Evolutionary conservation across 495 filamentous ascomycete genomes (phyloP), one percentile per base, ranked within the genome.

Genomic region (Aspergillus homomorphus): DNA sequence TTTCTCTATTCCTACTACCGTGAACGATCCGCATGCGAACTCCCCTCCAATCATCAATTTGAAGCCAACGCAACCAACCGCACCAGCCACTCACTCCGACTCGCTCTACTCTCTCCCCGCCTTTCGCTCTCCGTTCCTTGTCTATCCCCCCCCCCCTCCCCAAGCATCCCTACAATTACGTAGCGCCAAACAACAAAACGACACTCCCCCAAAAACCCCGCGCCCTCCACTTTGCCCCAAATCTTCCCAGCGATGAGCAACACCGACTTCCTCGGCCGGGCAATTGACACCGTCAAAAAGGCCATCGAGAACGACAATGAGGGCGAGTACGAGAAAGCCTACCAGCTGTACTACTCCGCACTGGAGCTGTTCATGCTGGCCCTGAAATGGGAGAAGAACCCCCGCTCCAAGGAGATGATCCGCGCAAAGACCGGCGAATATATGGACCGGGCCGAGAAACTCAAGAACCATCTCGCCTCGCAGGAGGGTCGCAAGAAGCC

Each of bases 321-420:
- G n/a, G 89, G 88, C 61, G 89, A 98, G 63, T 99, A 98, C 73
- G 91, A 97, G 62, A 90, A 94, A 70, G 94, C 94, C 51, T 97
- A 96, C 76, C 89, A 96, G 67, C 77, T 84, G 51, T 99, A 99
- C 83, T 96, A 96, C 79, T 84, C 89, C 67, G 84, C 92, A 59
- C 87, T 98, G 61, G 91, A 97, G 76, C 81, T 95, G 52, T 97
- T 97, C 77, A 93, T 97, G 89, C 84, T 96, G 45, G 93, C 92
- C 10, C 77, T 96, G 26, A 98, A 98, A 79, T 98, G 92, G 91
- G 93, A 97, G 78, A 99, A 98, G 82, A 98, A 96, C 75, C 83
- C 85, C 41, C 91, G 90, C 59, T 91, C 89, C 45, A 98, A 98
- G 77, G 90, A 96, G 71, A 96, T 96, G 85, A 96, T 99, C 61